These are phyloP conservation scores for Tympanopsis confertula DNA, from an alignment of 2,329 filamentous ascomycete species.

Conservation along the genomic window DNA sequence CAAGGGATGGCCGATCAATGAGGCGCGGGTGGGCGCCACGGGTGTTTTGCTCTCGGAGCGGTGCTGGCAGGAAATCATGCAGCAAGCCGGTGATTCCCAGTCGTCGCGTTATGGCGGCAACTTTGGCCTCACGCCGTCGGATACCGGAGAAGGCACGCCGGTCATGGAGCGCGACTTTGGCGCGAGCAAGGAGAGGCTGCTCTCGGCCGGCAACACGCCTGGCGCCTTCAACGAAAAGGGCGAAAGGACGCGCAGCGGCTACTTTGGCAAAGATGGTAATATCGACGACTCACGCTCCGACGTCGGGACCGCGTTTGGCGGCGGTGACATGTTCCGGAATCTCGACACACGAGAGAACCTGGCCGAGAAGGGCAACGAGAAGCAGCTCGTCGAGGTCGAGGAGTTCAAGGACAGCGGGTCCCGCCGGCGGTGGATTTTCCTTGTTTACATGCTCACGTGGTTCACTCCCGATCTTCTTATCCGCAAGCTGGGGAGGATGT, in stretches of 20 bases:
- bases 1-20: constrained; percentile 83
- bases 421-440: constrained; percentile 80
- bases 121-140: constrained; percentile 29
- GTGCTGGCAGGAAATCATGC: constrained; percentile 85
- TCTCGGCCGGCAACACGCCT: constrained; percentile 38
- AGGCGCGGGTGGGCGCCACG: constrained; percentile 80
- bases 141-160: constrained; percentile 49
- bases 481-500: constrained; percentile 67
- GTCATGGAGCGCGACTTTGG: constrained; percentile 44
- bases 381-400: constrained; percentile 81
- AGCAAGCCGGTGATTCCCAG: constrained; percentile 52
- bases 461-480: constrained; percentile 78
- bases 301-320: constrained; percentile 83
- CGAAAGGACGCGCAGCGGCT: constrained; percentile 67
- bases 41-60: constrained; percentile 92
- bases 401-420: constrained; percentile 65
- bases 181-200: constrained; percentile 48
- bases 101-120: constrained; percentile 34
- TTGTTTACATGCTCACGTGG: constrained; percentile 77
- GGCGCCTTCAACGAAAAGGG: constrained; percentile 56
- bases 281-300: constrained; percentile 72
- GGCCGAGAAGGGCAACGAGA: constrained; percentile 87
- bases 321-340: constrained; percentile 96
- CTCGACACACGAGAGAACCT: constrained; percentile 88
- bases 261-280: constrained; percentile 67